Base-by-base conservation (phyloP, 2,329 filamentous ascomycete species). In the Neoascochyta sp. region DNA sequence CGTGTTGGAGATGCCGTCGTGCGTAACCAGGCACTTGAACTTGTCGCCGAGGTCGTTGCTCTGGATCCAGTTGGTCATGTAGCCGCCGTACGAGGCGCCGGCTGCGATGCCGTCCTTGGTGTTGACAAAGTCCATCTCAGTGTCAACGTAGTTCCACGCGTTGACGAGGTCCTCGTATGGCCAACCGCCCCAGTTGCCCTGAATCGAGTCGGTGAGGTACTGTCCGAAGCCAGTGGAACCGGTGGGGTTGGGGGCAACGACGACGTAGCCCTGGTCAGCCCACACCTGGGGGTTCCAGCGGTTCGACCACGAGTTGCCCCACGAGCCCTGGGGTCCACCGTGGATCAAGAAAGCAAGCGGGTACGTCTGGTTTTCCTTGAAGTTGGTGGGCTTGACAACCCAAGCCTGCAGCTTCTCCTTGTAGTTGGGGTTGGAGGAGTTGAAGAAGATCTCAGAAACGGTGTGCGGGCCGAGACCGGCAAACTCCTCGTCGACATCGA, bases 1-100 rank as follows among this genome's bases (percentile, higher is more conserved):
- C 5, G 67, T 65, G 48, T 80, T 82, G 60, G 87, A 89, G 32
- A 88, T 81, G 27, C 88, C 88, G 49, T 95, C 87, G 57, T 95
- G 88, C 49, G 82, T 88, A 14, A 94, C 87, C 5, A 95, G 73
- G 0, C 86, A 86, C 63, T 87, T 87, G 74, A 95, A 93, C 50
- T 83, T 80, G 22, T 85, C 77, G 15, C 87, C 88, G 0, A 95
- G 74, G 2, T 79, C 75, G 40, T 92, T 83, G 6, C 88, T 86
- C 61, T 95, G 87, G 47, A 95, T 88, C 88, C 88, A 94, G 60
- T 93, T 75, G 39, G 60, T 58, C 57, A 74, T 73, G 52, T 52
- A 64, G 17, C 59, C 60, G 41, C 64, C 65, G 30, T 66, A 68
- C 5, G 59, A 57, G 1, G 83, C 85, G 9, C 86, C 86, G 1